Evolutionary conservation across 352 stramenopile genomes (phyloP).

Genomic region (Elongisporangium senticosum): DNA sequence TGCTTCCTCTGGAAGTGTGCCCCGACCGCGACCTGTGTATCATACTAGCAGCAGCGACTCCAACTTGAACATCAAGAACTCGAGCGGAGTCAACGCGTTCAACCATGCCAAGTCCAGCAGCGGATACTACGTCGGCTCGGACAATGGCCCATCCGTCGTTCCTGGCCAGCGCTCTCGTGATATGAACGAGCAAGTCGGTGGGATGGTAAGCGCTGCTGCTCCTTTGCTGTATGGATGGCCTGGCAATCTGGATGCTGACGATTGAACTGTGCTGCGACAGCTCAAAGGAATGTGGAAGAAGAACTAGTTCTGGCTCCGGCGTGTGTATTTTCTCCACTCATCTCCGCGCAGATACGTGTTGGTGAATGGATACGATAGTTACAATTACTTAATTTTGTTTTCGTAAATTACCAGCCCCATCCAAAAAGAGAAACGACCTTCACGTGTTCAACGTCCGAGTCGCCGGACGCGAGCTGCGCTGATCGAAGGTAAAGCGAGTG

Average conservation of each 20-base stretch:
- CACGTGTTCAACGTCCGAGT: constrained; percentile 1
- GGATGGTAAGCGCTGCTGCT: constrained; percentile 28
- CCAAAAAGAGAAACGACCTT: constrained; percentile 1
- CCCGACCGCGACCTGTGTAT: constrained; percentile 1
- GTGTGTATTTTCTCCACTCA: not conserved
- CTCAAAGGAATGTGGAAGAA: constrained; percentile 85
- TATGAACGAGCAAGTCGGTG: constrained; percentile 38
- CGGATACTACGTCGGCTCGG: not conserved
- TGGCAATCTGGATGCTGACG: not conserved
- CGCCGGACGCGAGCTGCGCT: not conserved
- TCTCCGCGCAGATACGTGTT: not conserved
- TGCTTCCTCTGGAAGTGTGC: not conserved
- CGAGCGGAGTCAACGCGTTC: not conserved
- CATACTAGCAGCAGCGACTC: constrained; percentile 11
- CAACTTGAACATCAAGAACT: constrained; percentile 6
- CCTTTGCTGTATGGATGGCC: not conserved
- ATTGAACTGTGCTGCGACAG: constrained; percentile 13
- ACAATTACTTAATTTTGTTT: constrained; percentile 25
- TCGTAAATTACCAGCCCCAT: constrained; percentile 9
- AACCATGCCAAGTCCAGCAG: not conserved
- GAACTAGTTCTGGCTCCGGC: constrained; percentile 39
- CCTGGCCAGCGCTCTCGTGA: constrained; percentile 11
- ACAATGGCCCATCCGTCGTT: not conserved
- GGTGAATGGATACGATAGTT: constrained; percentile 7
- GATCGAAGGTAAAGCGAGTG: not conserved